Percentiles rank a stretch among this genome's conserved stretches.
phyloP scores from a whole-genome alignment of 2,329 filamentous ascomycete genomes.

The Diplodia corticola region DNA sequence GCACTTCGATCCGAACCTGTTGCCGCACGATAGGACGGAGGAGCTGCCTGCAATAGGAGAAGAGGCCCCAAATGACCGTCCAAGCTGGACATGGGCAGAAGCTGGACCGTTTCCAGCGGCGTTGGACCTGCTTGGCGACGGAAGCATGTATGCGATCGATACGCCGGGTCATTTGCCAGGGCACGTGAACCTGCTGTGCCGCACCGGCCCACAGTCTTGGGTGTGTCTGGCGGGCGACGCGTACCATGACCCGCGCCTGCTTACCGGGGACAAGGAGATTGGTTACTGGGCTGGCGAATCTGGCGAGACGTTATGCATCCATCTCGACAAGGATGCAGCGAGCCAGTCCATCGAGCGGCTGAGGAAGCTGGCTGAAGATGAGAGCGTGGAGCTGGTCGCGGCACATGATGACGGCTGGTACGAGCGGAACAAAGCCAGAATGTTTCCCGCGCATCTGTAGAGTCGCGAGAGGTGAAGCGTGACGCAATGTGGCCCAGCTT shows the following conservation, averaged over 20 bases:
- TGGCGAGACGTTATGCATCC: conserved; percentile 51
- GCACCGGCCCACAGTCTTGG: conserved; percentile 43
- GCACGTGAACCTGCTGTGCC: conserved; percentile 53
- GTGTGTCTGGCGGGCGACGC: conserved; percentile 56
- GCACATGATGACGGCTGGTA: conserved; percentile 55
- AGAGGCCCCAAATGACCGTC: neutral
- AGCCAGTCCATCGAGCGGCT: conserved; percentile 46
- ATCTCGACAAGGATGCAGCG: conserved; percentile 51
- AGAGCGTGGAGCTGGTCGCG: conserved; percentile 52
- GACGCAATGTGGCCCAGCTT: neutral
- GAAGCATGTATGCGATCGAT: conserved; percentile 50
- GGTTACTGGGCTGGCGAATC: conserved; percentile 51
- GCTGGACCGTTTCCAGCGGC: conserved; percentile 47
- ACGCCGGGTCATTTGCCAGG: conserved; percentile 55
- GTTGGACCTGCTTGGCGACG: conserved; percentile 52
- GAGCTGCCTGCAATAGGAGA: conserved; percentile 41
- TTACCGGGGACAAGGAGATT: conserved; percentile 55
- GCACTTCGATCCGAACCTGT: conserved; percentile 47
- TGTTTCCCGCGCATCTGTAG: conserved; percentile 35
- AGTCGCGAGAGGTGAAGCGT: neutral
- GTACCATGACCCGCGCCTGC: conserved; percentile 54
- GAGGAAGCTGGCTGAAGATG: conserved; percentile 37
- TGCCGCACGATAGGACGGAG: conserved; percentile 43
- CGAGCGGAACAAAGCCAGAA: conserved; percentile 38
- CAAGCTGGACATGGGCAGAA: conserved; percentile 42